Base-by-base conservation (phyloP, 2,329 filamentous ascomycete species). In the Hymenoscyphus fraxineus region DNA sequence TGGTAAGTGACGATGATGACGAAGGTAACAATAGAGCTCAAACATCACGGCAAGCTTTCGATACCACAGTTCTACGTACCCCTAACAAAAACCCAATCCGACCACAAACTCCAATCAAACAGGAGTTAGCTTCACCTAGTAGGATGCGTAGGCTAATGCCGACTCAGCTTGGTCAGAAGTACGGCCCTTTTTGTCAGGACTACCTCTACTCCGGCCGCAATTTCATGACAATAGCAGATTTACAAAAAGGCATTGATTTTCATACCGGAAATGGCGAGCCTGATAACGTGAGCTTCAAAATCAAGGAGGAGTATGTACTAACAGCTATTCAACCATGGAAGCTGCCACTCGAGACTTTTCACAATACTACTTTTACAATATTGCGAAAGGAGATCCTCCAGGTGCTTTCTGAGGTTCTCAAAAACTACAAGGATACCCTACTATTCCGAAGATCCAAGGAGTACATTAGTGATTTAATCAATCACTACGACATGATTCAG, bases 321-420 rank as follows among this genome's bases (percentile, higher is more conserved):
- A 76, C 83, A n/a, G 82, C 83, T 0, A 82, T 90, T 1, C 72
- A 74, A 6, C 82, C 84, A 1, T 91, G 89, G 89, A 72, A 80
- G 1, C 70, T 71, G 0, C 86, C 87, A 0, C 78, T 88, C 57
- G 72, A 80, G 0, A 77, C 66, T 0, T 80, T 81, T 35, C 65
- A 80, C 0, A 63, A 71, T 3, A 74, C 78, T 5, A 82, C 83
- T 0, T 80, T 85, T 63, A 68, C 73, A 1, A 78, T 85, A 6
- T 73, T 90, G 73, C 1, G 77, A 75, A 47, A 65, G 51, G 2
- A 71, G 70, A 31, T 79, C 75, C 9, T 79, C 16, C 35, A 47
- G 1, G 59, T 63, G n/a, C 58, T 69, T 4, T 32, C 63, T 1
- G 55, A 41, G 4, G 40, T 47, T n/a, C 44, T 71, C 1, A 63